Percentiles rank a stretch among this genome's conserved stretches.
Evolutionary conservation across 2,329 filamentous ascomycete genomes (phyloP).

Genomic region (Clonostachys byssicola): DNA sequence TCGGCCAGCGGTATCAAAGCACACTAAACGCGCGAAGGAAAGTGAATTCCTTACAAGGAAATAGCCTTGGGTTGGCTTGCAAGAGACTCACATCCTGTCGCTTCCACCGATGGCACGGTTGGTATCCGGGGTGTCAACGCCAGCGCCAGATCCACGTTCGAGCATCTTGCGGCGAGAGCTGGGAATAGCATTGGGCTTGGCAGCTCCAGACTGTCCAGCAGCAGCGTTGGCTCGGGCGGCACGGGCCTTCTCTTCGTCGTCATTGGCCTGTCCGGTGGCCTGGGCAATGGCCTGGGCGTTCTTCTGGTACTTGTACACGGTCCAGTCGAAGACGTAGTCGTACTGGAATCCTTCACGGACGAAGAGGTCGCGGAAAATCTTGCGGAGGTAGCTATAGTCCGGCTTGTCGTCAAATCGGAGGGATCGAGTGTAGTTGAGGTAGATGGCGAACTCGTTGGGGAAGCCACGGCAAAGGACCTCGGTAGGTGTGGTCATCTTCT

Average conservation of each 20-base stretch:
- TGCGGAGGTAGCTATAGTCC: conserved; percentile 98
- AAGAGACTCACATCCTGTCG: conserved; percentile 92
- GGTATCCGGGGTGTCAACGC: conserved; percentile 66
- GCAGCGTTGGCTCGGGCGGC: conserved; percentile 64
- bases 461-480: conserved; percentile 98
- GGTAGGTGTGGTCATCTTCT: conserved; percentile 99
- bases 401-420: conserved; percentile 99
- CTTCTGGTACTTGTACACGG: conserved; percentile 99
- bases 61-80: conserved; percentile 43
- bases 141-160: conserved; percentile 55
- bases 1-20: conserved; percentile 68
- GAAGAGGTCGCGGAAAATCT: conserved; percentile 99
- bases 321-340: conserved; percentile 99
- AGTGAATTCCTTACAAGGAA: conserved; percentile 83
- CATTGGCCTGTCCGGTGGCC: conserved; percentile 63
- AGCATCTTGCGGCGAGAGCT: conserved; percentile 82
- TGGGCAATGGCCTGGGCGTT: conserved; percentile 93
- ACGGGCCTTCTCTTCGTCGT: conserved; percentile 73
- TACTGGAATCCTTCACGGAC: conserved; percentile 99
- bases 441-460: conserved; percentile 99
- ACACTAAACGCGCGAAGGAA: conserved; percentile 81
- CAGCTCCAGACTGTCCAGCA: conserved; percentile 57
- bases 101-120: conserved; percentile 74
- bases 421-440: conserved; percentile 97
- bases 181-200: conserved; percentile 70